Evolutionary conservation across 768 basidiomycete genomes (phyloP), one percentile per base, ranked within the genome.

Genomic region (Rickenella mellea): DNA sequence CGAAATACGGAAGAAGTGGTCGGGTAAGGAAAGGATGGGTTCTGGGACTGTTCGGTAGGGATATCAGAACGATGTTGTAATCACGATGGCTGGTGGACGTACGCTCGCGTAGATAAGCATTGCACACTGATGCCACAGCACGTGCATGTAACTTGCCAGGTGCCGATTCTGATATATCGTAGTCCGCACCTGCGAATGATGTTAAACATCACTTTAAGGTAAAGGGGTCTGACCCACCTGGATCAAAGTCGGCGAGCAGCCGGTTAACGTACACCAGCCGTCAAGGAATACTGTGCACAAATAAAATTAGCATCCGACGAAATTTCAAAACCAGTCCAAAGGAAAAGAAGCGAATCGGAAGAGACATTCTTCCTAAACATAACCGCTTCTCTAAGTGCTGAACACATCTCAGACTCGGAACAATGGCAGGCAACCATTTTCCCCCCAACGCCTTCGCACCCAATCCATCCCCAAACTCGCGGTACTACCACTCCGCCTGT

Each of bases 141-240:
- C 96, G 91, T 36, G 93, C 93, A 55, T 97, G 93, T 27, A 97
- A 63, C 54, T 97, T 90, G 6, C 84, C 78, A 20, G 90, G 91
- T 39, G 74, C 73, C 48, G 80, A 84, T 47, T 76, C 74, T 29
- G 70, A 63, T 64, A 97, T 74, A 55, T 91, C 82, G 52, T 82
- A 89, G 63, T 97, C 93, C 40, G 82, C 84, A 44, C 91, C 88
- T 19, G 53, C 29, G 28, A 56, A 45, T 40, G 43, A 33, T 19
- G 30, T 37, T 27, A 36, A 31, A 51, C 32, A 42, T 35, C 33
- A 27, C 17, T n/a, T n/a, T n/a, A n/a, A n/a, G 29, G 22, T 21
- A 21, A 33, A 17, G 20, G 35, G 30, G 40, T 33, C 41, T 38
- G 27, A 59, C 61, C 41, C 50, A 70, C 85, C 88, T 19, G 76